Conservation (phyloP, 2,329 filamentous ascomycete genomes). For the Monilinia polystroma region DNA sequence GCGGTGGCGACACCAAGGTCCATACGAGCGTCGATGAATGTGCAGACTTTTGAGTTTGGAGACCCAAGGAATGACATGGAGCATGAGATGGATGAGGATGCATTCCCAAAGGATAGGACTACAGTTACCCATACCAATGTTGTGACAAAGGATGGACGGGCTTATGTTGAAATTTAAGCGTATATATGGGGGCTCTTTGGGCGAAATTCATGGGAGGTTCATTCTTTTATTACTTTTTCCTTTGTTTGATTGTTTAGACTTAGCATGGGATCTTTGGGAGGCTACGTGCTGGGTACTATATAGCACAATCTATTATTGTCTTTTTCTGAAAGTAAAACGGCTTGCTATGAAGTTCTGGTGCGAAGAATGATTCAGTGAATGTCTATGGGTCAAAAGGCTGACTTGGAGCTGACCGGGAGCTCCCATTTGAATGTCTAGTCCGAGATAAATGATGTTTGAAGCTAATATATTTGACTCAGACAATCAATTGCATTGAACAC, state of each 20-base stretch:
- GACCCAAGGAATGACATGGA: conserved; percentile 12
- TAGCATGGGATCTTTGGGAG: background rate
- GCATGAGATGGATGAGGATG: conserved; percentile 9
- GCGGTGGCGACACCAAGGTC: background rate
- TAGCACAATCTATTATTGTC: background rate
- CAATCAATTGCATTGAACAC: no score
- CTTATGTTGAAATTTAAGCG: background rate
- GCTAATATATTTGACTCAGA: no score
- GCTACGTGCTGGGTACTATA: no score
- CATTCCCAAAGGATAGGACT: background rate
- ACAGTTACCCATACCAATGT: conserved; percentile 14
- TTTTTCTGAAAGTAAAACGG: no score
- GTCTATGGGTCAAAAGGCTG: background rate
- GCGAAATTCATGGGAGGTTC: no score
- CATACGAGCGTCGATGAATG: conserved; percentile 15
- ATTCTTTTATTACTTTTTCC: no score
- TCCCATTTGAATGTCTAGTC: background rate
- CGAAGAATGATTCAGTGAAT: background rate
- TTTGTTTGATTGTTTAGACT: no score
- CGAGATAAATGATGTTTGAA: no score
- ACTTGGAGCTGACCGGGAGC: background rate
- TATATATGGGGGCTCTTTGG: background rate
- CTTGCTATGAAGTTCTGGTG: background rate
- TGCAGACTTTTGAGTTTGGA: background rate
- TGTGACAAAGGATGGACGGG: conserved; percentile 18